Conservation (phyloP, 2,329 filamentous ascomycete species). For the Verticillium tricorpus region DNA sequence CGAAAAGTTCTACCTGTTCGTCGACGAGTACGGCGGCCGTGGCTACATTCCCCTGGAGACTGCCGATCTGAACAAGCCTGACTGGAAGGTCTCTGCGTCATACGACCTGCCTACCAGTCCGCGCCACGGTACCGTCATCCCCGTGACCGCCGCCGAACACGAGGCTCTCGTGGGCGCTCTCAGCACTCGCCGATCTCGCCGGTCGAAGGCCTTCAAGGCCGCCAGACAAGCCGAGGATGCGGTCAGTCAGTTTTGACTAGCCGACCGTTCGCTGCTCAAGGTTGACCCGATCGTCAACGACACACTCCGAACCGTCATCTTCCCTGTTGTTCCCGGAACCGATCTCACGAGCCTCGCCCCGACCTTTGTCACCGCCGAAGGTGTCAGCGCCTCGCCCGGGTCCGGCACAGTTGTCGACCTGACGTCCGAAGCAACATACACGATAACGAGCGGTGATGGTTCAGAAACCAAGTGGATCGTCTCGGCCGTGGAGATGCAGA, state of each 20-base stretch:
- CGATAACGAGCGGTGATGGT: slow-evolving; percentile 6
- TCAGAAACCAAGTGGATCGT: slow-evolving; percentile 10
- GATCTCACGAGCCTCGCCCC: slow-evolving; percentile 14
- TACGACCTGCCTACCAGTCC: slow-evolving; percentile 45
- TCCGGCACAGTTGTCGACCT: slow-evolving; percentile 15
- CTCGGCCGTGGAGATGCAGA: slow-evolving; percentile 17
- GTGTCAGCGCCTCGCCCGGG: slow-evolving; percentile 12
- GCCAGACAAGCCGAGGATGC: slow-evolving; percentile 7
- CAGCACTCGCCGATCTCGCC: slow-evolving; percentile 31
- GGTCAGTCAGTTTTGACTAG: slow-evolving; percentile 9
- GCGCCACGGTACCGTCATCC: slow-evolving; percentile 49
- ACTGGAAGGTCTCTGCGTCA: slow-evolving; percentile 39
- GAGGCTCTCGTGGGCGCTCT: slow-evolving; percentile 20
- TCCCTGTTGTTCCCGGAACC: slow-evolving; percentile 15
- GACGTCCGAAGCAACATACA: slow-evolving; percentile 11
- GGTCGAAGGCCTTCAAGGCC: not conserved
- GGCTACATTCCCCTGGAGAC: slow-evolving; percentile 52
- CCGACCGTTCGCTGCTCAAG: slow-evolving; percentile 11
- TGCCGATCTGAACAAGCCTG: slow-evolving; percentile 39
- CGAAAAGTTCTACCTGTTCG: slow-evolving; percentile 50
- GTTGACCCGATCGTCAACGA: slow-evolving; percentile 13
- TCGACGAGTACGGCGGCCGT: slow-evolving; percentile 46
- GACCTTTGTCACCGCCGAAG: slow-evolving; percentile 13
- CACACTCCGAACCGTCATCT: slow-evolving; percentile 10
- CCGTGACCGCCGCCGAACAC: slow-evolving; percentile 43